Evolutionary conservation across 2,329 filamentous ascomycete genomes (phyloP).

Genomic region (Calonectria leucothoes): DNA sequence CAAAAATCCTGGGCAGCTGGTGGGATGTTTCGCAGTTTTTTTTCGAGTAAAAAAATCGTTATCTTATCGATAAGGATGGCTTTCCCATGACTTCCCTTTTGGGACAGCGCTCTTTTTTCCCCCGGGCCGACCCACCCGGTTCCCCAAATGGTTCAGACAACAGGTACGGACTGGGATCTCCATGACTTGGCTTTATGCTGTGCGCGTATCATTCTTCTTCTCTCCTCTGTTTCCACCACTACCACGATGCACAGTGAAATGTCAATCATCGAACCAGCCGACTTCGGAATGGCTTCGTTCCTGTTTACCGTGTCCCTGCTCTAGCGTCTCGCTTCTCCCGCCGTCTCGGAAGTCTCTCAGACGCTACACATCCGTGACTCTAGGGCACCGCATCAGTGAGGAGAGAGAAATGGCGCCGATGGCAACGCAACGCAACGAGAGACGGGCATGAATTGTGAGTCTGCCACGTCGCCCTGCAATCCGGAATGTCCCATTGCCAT

Average conservation of each 20-base stretch:
- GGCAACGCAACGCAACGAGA: not conserved
- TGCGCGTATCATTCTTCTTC: not conserved
- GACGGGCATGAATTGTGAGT: not conserved
- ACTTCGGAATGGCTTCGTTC: constrained; percentile 5
- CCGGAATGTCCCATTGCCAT: not conserved
- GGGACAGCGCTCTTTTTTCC: not conserved
- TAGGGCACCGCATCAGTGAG: not conserved
- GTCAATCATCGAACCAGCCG: not conserved
- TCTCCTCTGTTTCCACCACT: not conserved
- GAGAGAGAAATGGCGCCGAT: not conserved
- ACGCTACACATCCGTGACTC: not conserved
- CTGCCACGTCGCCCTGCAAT: not conserved
- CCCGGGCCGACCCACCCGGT: constrained; percentile 7
- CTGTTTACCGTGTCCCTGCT: not conserved
- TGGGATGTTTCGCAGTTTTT: constrained; percentile 32
- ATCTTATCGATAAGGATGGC: constrained; percentile 48
- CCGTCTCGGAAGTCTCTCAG: not conserved
- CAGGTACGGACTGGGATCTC: not conserved
- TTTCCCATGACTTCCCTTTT: not conserved
- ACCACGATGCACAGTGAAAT: not conserved
- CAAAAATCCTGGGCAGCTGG: constrained; percentile 33
- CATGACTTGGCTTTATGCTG: not conserved
- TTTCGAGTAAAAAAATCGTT: constrained; percentile 32
- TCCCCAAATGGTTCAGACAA: not conserved
- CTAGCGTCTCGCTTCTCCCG: constrained; percentile 9